A percentile compares a stretch with the other conserved stretches of the same genome.
Conservation (phyloP, 164 flowering plant species). For the Santalum album region DNA sequence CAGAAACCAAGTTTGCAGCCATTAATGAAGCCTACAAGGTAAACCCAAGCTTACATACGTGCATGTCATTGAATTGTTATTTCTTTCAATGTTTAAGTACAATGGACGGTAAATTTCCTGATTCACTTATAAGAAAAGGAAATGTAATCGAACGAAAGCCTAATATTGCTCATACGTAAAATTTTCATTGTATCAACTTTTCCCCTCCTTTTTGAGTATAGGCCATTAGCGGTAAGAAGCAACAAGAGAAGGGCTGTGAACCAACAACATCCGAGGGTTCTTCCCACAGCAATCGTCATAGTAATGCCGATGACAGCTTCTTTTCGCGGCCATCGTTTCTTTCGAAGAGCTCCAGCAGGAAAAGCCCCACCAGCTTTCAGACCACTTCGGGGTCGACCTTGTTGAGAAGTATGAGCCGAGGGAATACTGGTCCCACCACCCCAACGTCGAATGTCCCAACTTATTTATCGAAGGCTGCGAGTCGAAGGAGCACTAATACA, state of each 20-base stretch:
- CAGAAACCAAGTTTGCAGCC: slow-evolving; percentile 16
- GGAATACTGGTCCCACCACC: neutral
- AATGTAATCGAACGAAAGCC: no score
- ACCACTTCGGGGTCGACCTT: slow-evolving; percentile 6
- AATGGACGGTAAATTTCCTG: no score
- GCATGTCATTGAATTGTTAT: no score
- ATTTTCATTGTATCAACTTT: no score
- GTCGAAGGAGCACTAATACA: neutral
- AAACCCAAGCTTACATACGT: neutral
- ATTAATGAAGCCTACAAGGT: slow-evolving; percentile 31
- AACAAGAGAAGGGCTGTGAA: slow-evolving; percentile 10
- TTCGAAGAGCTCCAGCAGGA: slow-evolving; percentile 20
- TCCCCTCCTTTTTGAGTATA: neutral
- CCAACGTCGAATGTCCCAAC: neutral
- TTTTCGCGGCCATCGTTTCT: slow-evolving; percentile 16
- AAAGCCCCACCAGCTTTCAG: slow-evolving; percentile 8
- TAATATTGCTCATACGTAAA: no score
- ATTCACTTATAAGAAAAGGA: no score
- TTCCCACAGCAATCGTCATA: neutral
- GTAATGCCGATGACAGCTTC: slow-evolving; percentile 13
- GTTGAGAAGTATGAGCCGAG: slow-evolving; percentile 11
- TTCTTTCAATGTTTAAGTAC: neutral
- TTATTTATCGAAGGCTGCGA: neutral
- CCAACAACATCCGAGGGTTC: slow-evolving; percentile 8
- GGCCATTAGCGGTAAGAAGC: slow-evolving; percentile 16